Evolutionary conservation across 2,329 filamentous ascomycete genomes (phyloP).

Genomic region (Tolypocladium tropicale): DNA sequence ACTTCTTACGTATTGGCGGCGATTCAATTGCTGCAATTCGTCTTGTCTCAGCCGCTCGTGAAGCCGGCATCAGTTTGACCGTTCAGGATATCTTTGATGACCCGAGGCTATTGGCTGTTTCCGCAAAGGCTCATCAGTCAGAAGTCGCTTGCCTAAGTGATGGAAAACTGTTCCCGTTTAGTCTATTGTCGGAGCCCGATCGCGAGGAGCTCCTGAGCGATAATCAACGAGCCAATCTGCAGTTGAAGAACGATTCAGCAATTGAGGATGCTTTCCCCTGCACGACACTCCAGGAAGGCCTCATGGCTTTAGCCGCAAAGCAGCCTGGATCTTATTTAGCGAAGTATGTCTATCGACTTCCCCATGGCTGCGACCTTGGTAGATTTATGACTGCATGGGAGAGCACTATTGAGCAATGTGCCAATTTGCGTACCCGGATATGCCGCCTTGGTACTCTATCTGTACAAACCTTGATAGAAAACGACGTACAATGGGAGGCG

Average conservation of each 20-base stretch:
- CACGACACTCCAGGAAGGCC: slow-evolving; percentile 28
- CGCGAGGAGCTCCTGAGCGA: not conserved
- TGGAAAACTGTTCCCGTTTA: not conserved
- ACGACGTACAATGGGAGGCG: not conserved
- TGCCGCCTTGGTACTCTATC: not conserved
- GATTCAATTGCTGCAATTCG: slow-evolving; percentile 10
- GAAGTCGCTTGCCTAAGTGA: no score
- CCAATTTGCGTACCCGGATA: not conserved
- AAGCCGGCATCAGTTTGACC: not conserved
- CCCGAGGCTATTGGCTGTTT: not conserved
- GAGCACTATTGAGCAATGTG: not conserved
- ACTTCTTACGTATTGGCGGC: slow-evolving; percentile 1
- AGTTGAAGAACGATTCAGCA: not conserved
- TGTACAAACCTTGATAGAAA: not conserved
- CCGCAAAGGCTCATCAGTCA: not conserved
- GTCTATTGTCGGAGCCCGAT: not conserved
- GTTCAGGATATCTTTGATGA: not conserved
- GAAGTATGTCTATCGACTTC: not conserved
- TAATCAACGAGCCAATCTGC: not conserved
- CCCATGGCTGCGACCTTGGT: not conserved
- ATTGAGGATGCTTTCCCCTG: slow-evolving; percentile 26
- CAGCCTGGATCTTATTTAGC: not conserved
- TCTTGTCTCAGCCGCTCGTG: not conserved
- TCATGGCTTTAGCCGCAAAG: slow-evolving; percentile 16
- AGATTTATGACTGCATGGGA: not conserved